Base-by-base conservation (phyloP, 768 basidiomycete genomes). In the Sporobolomyces phaffii region DNA sequence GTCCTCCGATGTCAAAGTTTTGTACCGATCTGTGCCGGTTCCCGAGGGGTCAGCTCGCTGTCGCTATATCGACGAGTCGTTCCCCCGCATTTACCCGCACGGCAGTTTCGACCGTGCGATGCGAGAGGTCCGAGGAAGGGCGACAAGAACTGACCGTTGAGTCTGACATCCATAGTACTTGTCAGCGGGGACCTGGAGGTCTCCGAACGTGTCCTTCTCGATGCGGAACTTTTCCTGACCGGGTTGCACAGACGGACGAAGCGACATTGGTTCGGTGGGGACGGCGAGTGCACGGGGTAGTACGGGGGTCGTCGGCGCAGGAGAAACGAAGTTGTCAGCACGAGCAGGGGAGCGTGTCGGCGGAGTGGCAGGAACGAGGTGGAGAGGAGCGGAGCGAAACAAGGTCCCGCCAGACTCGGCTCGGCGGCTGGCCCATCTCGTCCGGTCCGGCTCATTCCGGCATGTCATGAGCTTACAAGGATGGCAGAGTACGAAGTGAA, bases 161-260 rank as follows among this genome's bases (percentile, higher is more conserved):
- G 96, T 99, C 79, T 98, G 96, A 22, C 93, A 93, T 65, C 96
- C 96, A 91, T 93, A 99, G 80, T 98, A 97, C 64, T 87, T 84
- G 65, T 89, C 86, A 20, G 83, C 84, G 29, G 89, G 88, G 29
- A 99, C 96, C 73, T 88, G 83, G 44, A 99, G 84, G 67, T 92
- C 90, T 38, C 96, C 96, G 77, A 99, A 98, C 4, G 96, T 97
- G 78, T 98, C 96, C 72, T 82, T 86, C 79, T 99, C 94, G 28
- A 82, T 80, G 26, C 72, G 72, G 75, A 69, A 62, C 73, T 73
- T 60, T 70, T 72, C 45, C 71, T 72, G 71, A 2, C 66, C 66
- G 10, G 71, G 60, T 48, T 41, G 15, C 41, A 68, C 0, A 2
- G 34, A 29, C 5, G 70, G 70, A 14, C 10, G 29, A 33, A 62